Evolutionary conservation across 176 grass and related monocot genomes (phyloP).

Genomic region (maize (Zea mays)): DNA sequence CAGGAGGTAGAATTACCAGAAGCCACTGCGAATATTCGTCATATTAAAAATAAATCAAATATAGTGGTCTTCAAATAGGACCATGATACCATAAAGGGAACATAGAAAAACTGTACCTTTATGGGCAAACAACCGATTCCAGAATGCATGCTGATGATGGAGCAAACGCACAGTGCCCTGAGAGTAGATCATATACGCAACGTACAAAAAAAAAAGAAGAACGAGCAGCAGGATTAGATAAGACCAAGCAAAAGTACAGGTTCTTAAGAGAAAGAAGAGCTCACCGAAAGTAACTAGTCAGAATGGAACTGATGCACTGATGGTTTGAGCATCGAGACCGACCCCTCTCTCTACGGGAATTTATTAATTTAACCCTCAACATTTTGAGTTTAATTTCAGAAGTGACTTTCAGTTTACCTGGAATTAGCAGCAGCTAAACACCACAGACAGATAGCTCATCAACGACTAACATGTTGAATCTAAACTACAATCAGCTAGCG

Average conservation of each 20-base stretch:
- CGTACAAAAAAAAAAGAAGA: conserved; percentile 29
- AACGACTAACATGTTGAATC: conserved; percentile 16
- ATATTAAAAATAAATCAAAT: background rate
- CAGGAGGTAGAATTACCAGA: conserved; percentile 1
- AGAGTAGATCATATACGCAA: conserved; percentile 33
- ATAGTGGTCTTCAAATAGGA: conserved; percentile 37
- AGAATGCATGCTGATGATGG: conserved; percentile 36
- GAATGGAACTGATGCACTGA: conserved; percentile 39
- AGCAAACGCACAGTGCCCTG: conserved; percentile 26
- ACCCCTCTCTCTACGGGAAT: no score
- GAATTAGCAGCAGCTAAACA: background rate
- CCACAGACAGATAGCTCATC: background rate
- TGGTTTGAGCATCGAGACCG: conserved; percentile 2
- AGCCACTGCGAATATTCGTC: background rate
- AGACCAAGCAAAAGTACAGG: conserved; percentile 46
- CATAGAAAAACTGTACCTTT: conserved; percentile 38
- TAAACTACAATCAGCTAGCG: conserved; percentile 9
- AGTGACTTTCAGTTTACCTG: background rate
- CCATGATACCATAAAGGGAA: conserved; percentile 41
- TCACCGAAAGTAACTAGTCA: conserved; percentile 42
- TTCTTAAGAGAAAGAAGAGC: conserved; percentile 30
- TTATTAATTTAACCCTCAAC: conserved; percentile 9
- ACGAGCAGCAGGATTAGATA: conserved; percentile 43
- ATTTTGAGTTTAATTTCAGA: background rate
- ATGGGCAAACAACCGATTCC: conserved; percentile 33